Evolutionary conservation across 192 early-diverging fungal genomes (phyloP), one percentile per base, ranked within the genome.

Genomic region (Linnemannia elongata): DNA sequence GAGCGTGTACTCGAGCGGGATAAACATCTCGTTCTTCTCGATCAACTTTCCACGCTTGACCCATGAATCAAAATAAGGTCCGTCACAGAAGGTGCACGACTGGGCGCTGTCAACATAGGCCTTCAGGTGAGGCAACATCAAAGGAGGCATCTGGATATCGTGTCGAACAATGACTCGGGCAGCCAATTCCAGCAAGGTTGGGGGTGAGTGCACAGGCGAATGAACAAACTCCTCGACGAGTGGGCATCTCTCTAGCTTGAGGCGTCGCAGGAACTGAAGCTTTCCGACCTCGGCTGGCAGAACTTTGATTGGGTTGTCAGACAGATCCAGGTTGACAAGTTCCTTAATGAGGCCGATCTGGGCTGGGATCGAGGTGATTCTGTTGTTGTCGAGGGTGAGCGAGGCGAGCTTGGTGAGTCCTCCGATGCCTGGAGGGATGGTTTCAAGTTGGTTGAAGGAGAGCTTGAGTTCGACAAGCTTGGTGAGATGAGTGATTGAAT

Each of bases 251-350:
- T 94, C 92, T 12, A 93, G 57, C 27, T 82, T 72, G 2, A 96
- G 76, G 44, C 91, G 90, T n/a, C 94, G 89, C 68, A 97, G 81
- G 75, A 88, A 92, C 74, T 96, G 95, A 18, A 97, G 90, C 2
- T 93, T 90, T 52, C 90, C 89, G 20, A 96, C 78, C 66, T 96
- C 96, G 15, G 95, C 94, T 5, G 97, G 97, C 44, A 97, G 77
- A 36, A 82, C 88, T 24, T 63, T 86, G 18, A 97, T 63, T 7
- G 93, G 94, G 78, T 96, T 97, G 41, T 94, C 71, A 22, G 91
- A 89, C 8, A 96, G 73, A 79, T 96, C 94, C 30, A 97, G 78
- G 7, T 90, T 92, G 72, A 93, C 89, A 20, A 97, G 92, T 6
- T 88, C 81, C 47, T 89, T 90, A 72, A 94, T 76, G 35, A 89